These are phyloP conservation scores for Suillus tomentosus DNA, from an alignment of 768 basidiomycete species.

Conservation along the genomic window DNA sequence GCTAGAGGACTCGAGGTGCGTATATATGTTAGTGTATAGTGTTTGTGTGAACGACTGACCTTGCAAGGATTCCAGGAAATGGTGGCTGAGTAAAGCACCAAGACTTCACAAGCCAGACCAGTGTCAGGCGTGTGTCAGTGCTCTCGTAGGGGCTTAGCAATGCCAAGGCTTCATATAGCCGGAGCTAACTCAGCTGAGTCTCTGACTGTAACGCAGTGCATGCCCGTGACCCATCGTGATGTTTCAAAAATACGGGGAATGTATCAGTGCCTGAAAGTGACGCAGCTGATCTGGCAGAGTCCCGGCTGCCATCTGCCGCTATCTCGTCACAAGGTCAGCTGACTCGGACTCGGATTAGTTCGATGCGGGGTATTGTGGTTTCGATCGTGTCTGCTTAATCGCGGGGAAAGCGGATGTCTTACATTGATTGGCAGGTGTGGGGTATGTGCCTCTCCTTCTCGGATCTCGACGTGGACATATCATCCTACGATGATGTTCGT, in stretches of 20 bases:
- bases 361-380: not conserved
- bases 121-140: not conserved
- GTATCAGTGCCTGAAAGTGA: not conserved
- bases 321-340: not conserved
- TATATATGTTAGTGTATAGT: not conserved
- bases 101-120: not conserved
- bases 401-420: conserved; percentile 2
- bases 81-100: not conserved
- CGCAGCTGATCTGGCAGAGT: not conserved
- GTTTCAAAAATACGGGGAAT: not conserved
- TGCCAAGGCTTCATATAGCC: not conserved
- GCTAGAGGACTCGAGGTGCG: not conserved
- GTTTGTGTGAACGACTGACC: not conserved
- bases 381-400: not conserved
- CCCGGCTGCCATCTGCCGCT: not conserved
- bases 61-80: not conserved
- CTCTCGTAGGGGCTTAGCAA: not conserved
- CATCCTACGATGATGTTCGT: not conserved
- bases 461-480: not conserved
- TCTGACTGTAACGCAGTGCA: no score
- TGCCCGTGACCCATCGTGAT: not conserved
- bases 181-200: no score
- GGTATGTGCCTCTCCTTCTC: not conserved
- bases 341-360: not conserved
- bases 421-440: not conserved